Evolutionary conservation across 1,139 yeast species (phyloP).

Genomic region (Taphrina sp.): DNA sequence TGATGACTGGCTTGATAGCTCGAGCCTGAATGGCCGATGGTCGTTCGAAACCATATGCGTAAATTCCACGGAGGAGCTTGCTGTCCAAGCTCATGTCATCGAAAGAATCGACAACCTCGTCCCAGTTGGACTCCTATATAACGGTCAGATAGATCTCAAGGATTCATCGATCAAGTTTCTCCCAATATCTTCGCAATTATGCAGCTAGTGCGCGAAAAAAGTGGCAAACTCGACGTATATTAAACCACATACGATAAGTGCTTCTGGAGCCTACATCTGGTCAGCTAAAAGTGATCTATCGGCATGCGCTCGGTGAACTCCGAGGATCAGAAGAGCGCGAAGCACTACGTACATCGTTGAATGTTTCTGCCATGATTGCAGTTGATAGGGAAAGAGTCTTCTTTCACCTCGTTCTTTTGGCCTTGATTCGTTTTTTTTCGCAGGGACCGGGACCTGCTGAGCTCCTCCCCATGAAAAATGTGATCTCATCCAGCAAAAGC

Average conservation of each 20-base stretch:
- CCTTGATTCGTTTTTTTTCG: too few species aligned
- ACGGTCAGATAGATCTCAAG: too few species aligned
- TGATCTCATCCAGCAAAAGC: too few species aligned
- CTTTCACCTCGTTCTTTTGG: too few species aligned
- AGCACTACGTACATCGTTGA: conserved; percentile 15
- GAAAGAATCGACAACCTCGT: conserved; percentile 59
- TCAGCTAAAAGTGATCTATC: neutral
- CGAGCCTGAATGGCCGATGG: conserved; percentile 99
- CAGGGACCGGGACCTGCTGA: too few species aligned
- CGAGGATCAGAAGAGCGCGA: neutral
- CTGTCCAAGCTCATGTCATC: conserved; percentile 50
- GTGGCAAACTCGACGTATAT: too few species aligned
- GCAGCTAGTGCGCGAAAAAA: too few species aligned
- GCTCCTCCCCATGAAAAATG: too few species aligned
- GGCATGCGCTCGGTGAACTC: neutral
- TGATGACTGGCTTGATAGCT: conserved; percentile 94
- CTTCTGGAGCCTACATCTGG: conserved; percentile 19
- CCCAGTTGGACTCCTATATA: conserved; percentile 76
- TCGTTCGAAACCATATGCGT: conserved; percentile 57
- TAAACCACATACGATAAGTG: conserved; percentile 20
- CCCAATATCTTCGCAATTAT: too few species aligned
- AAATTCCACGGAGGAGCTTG: conserved; percentile 59
- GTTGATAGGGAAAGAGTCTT: too few species aligned
- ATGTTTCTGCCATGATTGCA: conserved; percentile 9
- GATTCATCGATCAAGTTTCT: too few species aligned